Conservation (phyloP, 2,329 filamentous ascomycete species). For the Fusarium sp. region DNA sequence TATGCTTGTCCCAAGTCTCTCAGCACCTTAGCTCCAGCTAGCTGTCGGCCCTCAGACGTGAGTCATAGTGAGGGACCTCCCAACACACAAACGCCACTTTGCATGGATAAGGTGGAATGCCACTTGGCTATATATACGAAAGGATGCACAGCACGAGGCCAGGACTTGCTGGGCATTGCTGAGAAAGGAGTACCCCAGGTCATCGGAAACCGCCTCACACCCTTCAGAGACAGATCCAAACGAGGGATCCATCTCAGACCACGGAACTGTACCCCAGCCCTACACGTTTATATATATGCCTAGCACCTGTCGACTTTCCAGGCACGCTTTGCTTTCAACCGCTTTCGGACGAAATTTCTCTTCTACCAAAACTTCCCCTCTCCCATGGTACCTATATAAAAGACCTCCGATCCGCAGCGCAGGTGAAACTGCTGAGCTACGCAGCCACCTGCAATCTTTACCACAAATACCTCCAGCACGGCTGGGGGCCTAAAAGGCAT, state of each 20-base stretch:
- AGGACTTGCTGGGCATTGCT: not conserved
- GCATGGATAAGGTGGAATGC: not conserved
- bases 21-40: not conserved
- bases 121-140: not conserved
- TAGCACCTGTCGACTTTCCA: not conserved
- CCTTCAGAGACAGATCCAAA: fast-evolving
- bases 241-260: not conserved
- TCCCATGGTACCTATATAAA: not conserved
- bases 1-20: not conserved
- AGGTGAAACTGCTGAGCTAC: not conserved
- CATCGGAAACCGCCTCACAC: too few species aligned
- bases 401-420: not conserved
- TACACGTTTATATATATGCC: not conserved
- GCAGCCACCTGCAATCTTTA: not conserved
- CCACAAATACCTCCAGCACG: not conserved
- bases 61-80: not conserved
- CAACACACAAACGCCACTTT: not conserved
- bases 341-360: not conserved
- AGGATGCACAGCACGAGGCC: not conserved
- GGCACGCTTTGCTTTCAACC: not conserved
- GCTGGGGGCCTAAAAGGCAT: not conserved
- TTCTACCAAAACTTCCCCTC: too few species aligned
- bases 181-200: not conserved
- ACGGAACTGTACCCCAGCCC: not conserved
- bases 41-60: not conserved